These are phyloP conservation scores for Cercospora citrullina DNA, from an alignment of 2,329 filamentous ascomycete species.

Conservation along the genomic window DNA sequence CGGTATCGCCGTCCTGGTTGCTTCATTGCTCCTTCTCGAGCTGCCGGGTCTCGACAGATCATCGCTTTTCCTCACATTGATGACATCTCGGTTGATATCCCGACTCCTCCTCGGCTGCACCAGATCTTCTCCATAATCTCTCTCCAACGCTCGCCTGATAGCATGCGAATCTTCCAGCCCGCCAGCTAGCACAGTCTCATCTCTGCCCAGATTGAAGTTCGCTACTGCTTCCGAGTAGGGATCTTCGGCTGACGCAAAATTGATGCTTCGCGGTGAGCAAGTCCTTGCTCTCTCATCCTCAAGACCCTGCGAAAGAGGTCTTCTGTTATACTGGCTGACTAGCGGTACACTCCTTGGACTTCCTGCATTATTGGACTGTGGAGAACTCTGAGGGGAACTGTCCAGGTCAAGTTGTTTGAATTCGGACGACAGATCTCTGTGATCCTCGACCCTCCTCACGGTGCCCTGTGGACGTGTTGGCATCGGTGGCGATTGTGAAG, in stretches of 20 bases:
- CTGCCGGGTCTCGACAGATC: not conserved
- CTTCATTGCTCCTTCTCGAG: conserved; percentile 6
- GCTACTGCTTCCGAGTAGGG: conserved; percentile 19
- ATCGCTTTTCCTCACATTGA: conserved; percentile 9
- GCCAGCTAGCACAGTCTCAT: conserved; percentile 12
- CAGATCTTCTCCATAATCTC: not conserved
- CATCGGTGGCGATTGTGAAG: conserved; percentile 2
- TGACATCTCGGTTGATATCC: conserved; percentile 9
- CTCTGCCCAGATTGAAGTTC: conserved; percentile 14
- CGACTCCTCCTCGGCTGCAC: conserved; percentile 3
- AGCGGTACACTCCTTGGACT: not conserved
- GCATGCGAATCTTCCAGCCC: conserved; percentile 14
- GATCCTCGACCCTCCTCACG: conserved; percentile 1
- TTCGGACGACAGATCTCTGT: conserved; percentile 8
- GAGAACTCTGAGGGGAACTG: not conserved
- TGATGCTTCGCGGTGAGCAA: not conserved
- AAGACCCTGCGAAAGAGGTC: not conserved
- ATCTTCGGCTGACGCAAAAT: conserved; percentile 11
- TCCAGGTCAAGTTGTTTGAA: conserved; percentile 5
- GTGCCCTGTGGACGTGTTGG: not conserved
- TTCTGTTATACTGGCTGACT: not conserved
- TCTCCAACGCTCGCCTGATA: conserved; percentile 14
- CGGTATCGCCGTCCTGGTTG: not conserved
- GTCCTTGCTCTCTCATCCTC: not conserved
- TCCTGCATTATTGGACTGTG: not conserved